Evolutionary conservation across 2,329 filamentous ascomycete genomes (phyloP).

Genomic region (Cryphonectria radicalis): DNA sequence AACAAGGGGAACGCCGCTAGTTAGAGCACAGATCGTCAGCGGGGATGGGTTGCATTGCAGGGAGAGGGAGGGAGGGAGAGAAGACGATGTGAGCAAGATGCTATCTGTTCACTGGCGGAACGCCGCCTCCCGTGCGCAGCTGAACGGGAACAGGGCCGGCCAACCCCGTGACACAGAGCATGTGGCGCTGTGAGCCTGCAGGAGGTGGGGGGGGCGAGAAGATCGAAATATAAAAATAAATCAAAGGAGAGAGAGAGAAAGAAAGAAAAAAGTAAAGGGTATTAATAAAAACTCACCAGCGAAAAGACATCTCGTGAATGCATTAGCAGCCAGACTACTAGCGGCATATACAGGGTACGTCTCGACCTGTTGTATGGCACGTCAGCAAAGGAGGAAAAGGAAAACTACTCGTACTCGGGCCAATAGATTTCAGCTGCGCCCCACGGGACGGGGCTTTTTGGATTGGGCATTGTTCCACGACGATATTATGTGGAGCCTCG

Average conservation of each 20-base stretch:
- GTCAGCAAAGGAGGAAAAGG: slow-evolving; percentile 30
- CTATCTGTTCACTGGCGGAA: background rate
- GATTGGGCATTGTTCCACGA: background rate
- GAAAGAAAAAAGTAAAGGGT: too few species aligned
- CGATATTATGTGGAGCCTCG: background rate
- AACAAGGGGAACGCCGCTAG: slow-evolving; percentile 76
- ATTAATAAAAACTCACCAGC: slow-evolving; percentile 55
- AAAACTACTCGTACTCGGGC: slow-evolving; percentile 31
- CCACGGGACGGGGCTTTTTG: background rate
- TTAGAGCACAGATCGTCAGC: slow-evolving; percentile 25
- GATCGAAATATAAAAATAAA: background rate
- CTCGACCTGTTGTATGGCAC: slow-evolving; percentile 57
- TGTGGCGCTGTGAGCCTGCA: background rate
- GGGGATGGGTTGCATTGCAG: background rate
- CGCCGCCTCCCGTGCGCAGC: slow-evolving; percentile 27
- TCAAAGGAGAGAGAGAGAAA: background rate
- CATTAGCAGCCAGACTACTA: slow-evolving; percentile 81
- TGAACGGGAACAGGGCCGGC: slow-evolving; percentile 31
- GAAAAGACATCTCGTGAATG: slow-evolving; percentile 77
- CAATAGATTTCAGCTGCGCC: slow-evolving; percentile 30
- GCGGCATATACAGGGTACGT: slow-evolving; percentile 78
- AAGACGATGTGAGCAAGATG: slow-evolving; percentile 8
- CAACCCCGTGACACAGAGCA: slow-evolving; percentile 1
- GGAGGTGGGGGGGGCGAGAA: background rate
- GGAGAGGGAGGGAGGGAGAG: too few species aligned